Base-by-base conservation (phyloP, 2,329 filamentous ascomycete species). In the Hypoxylon sp. region DNA sequence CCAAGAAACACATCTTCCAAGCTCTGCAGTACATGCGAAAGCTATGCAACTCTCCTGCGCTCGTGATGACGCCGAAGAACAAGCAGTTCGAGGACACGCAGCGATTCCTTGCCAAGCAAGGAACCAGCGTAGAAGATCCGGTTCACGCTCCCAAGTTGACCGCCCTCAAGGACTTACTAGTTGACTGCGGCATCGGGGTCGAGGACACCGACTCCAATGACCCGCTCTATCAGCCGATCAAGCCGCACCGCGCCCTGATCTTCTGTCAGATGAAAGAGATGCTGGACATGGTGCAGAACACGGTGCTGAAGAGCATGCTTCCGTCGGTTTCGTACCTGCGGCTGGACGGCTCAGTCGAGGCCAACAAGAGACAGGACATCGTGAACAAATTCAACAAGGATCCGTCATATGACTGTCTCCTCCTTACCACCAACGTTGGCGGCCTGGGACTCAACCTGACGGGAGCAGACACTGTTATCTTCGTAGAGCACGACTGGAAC, bases 211-310 rank as follows among this genome's bases (percentile, higher is more conserved):
- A 85, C 48, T 75, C 78, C 1, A 84, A 79, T 48, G 84, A 87
- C 58, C 83, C 84, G 2, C 77, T 87, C 13, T 87, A 87, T 69
- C 83, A 91, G 73, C 96, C 93, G 35, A 96, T 99, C 73, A 97
- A 95, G 60, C 95, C 94, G 24, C 95, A 99, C 73, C 91, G 95
- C 40, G 96, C 95, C 0, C 85, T 99, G 23, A 90, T 99, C 66
- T 99, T 99, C 81, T 99, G 95, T 70, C 95, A 99, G 74, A 97
- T 99, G 92, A 99, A 99, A 77, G 95, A 99, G 75, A 99, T 99
- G 96, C 83, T 99, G 20, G 95, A 99, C 74, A 98, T 99, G 86
- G 96, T 99, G 2, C 93, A 98, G 72, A 92, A 90, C 68, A 93
- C 94, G 55, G 95, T 99, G 1, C 79, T 99, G 33, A 92, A 91